Evolutionary conservation across 495 filamentous ascomycete genomes (phyloP), one percentile per base, ranked within the genome.

Genomic region (Penicillium antarcticum): DNA sequence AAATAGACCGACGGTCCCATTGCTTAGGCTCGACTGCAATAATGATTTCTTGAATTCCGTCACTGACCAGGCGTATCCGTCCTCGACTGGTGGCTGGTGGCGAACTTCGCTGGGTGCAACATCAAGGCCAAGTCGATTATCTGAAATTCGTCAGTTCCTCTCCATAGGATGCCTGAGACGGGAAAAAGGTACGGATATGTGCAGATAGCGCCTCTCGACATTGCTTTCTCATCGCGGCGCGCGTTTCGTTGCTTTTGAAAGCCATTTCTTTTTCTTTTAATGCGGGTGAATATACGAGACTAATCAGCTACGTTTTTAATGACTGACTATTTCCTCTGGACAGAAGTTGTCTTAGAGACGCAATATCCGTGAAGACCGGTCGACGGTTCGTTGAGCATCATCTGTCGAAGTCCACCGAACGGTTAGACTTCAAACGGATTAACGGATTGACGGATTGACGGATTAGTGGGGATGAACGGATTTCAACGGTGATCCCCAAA

Each of bases 41-140:
- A 48, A 26, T 17, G 0, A 8, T 5, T 8, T 26, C 16, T 41
- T 48, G 2, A 16, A 1, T 2, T 38, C 6, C 21, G 46, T 41
- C n/a, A 40, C 36, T 8, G 46, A 48, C 46, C 46, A 48, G 14
- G 46, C n/a, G 36, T 48, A 48, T 39, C 36, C 36, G 23, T 48
- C 45, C 23, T 41, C 35, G 14, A 29, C 26, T 21, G 5, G 26
- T 19, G 42, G 42, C 21, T 34, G 24, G 24, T 34, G 29, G 21
- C 42, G 42, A 33, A 45, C 14, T 10, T 33, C 12, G 11, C 31
- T 34, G 42, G 42, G 42, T 17, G 42, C 42, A 11, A 45, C n/a
- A 26, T 14, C 26, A 26, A 45, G 42, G 29, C 42, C 42, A 16
- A 45, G 42, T 45, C 42, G 42, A 14, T 32, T 14, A 34, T 33